phyloP scores from a whole-genome alignment of 2,329 filamentous ascomycete species.

The Dactylellina cionopaga region DNA sequence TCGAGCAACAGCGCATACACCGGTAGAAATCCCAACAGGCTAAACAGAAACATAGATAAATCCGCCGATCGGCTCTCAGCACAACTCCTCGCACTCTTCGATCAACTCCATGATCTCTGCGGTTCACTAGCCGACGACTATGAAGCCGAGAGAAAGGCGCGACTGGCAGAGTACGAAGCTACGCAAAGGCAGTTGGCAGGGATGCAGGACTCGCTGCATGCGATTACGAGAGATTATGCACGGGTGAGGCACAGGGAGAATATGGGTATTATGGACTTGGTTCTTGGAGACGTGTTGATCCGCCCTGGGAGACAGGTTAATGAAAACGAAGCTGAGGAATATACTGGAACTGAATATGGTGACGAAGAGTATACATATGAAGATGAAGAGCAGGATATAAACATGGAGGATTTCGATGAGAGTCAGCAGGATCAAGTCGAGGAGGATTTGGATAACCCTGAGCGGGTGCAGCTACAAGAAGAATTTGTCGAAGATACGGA shows the following conservation, averaged over 20 bases:
- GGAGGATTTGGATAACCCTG: background rate
- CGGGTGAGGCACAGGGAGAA: conserved; percentile 1
- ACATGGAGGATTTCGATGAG: conserved; percentile 21
- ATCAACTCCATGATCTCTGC: conserved; percentile 18
- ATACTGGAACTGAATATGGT: background rate
- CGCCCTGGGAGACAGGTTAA: background rate
- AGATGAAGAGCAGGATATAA: conserved; percentile 16
- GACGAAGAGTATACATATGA: background rate
- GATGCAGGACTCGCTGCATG: conserved; percentile 20
- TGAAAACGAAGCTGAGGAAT: background rate
- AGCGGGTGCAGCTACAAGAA: background rate
- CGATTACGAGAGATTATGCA: conserved; percentile 17
- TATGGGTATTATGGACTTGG: conserved; percentile 13
- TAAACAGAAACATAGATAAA: background rate
- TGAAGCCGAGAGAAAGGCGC: conserved; percentile 26
- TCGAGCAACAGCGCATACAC: background rate
- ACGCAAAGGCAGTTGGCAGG: conserved; percentile 14
- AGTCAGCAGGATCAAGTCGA: background rate
- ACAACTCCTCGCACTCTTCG: conserved; percentile 23
- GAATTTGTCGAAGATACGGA: conserved; percentile 7
- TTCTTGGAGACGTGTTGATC: conserved; percentile 30
- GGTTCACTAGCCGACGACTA: conserved; percentile 12
- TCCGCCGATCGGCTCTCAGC: conserved; percentile 4
- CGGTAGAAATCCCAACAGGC: background rate
- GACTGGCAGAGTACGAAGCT: conserved; percentile 15